Conservation (phyloP, 179 eudicot species). For the Pouteria campechiana region DNA sequence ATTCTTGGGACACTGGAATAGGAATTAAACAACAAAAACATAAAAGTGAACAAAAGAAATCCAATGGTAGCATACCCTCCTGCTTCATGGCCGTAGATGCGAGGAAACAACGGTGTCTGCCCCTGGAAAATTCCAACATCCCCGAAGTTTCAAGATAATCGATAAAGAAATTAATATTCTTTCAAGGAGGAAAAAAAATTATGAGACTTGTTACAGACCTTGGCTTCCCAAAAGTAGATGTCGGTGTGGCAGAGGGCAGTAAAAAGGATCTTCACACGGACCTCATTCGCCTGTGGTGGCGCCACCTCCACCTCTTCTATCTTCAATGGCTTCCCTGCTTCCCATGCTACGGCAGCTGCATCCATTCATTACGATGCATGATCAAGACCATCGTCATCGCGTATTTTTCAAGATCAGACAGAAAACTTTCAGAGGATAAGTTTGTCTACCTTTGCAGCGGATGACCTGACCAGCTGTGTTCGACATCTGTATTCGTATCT, state of each 20-base stretch:
- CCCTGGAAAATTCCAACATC: no score
- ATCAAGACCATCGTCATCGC: no score
- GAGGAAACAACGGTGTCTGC: conserved; percentile 7
- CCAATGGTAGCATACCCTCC: conserved; percentile 1
- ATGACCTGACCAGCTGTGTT: conserved; percentile 55
- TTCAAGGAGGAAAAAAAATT: no score
- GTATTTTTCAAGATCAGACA: no score
- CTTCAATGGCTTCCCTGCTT: conserved; percentile 16
- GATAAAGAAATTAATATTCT: no score
- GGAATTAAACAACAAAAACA: no score
- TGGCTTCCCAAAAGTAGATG: conserved; percentile 16
- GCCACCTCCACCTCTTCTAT: conserved; percentile 19
- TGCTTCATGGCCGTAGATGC: conserved; percentile 9
- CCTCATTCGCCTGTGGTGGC: conserved; percentile 10
- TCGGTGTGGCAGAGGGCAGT: conserved; percentile 18
- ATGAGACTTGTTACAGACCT: no score
- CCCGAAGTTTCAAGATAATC: no score
- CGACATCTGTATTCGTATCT: conserved; percentile 44
- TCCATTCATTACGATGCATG: no score
- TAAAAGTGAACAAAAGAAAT: no score
- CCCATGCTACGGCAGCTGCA: conserved; percentile 16
- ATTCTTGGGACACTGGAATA: no score
- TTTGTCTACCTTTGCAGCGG: conserved; percentile 54
- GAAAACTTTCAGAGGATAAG: not conserved
- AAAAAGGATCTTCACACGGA: conserved; percentile 10